Base-by-base conservation (phyloP, 257 asterid genomes). In the Cordia subcordata region DNA sequence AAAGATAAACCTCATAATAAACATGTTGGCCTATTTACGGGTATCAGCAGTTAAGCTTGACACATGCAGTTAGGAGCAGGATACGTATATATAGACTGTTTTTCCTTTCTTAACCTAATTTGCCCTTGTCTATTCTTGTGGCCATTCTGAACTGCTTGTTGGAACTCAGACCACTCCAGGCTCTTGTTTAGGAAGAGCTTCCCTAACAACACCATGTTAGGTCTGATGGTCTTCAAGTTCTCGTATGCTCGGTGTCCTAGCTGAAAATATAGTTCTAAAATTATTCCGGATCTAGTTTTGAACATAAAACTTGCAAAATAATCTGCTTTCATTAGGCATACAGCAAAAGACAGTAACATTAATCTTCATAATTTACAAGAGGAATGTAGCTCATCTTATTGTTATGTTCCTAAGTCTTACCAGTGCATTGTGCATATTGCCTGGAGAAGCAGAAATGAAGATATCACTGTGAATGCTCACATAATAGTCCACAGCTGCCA, bases 1-100 rank as follows among this genome's bases (percentile, higher is more conserved):
- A 3, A 27, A 27, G 35, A 27, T 27, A 27, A 27, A 27, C 6
- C 35, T 27, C 35, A 27, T 27, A 27, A 27, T 27, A 27, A 27
- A 27, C 35, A 27, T 27, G 35, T 27, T 27, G 4, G 6, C 35
- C 35, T 1, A 27, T 27, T 27, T 42, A 42, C 4, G 4, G 10
- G 47, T 42, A 11, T 42, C 47, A 42, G 12, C 54, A 58, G 6
- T 42, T 53, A 65, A 32, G 67, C 55, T 51, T 58, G 66, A 65
- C 83, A 78, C 75, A 70, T 68, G 68, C 83, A 78, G 69, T 78
- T 80, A 21, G 80, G 83, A 56, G 72, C 67, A 39, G 83, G 83
- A 49, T 78, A 71, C 10, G 83, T 78, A 51, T 78, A 78, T 46
- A 74, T 71, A 0, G 80, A 78, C 47, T 78, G 79, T 37, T 58